Conservation (phyloP, 441 rosid species). For the Manihot esculenta region DNA sequence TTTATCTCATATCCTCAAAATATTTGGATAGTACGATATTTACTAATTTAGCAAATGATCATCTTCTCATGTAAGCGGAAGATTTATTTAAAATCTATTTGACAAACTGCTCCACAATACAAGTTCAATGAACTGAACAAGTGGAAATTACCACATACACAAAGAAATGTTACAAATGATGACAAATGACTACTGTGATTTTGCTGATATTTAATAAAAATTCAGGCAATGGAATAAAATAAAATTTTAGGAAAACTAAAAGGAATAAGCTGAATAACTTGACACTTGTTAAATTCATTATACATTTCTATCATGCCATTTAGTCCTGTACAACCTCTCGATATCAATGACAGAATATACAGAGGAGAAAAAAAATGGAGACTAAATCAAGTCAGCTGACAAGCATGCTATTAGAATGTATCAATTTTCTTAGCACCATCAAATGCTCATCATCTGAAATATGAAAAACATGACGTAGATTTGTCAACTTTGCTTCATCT, state of each 20-base stretch:
- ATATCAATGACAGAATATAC: conserved; percentile 1
- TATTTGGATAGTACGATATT: not conserved
- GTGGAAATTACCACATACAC: not conserved
- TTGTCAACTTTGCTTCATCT: conserved; percentile 63
- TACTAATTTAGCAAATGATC: not conserved
- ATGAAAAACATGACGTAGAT: conserved; percentile 58
- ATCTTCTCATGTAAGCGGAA: not conserved
- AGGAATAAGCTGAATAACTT: not conserved
- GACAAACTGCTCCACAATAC: not conserved
- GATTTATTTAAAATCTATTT: not conserved
- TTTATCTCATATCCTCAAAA: not conserved
- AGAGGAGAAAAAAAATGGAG: not conserved
- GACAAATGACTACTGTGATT: not conserved
- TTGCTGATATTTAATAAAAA: not conserved
- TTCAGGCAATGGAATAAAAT: not conserved
- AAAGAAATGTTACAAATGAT: not conserved
- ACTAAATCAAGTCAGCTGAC: conserved; percentile 17
- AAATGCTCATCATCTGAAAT: conserved; percentile 78
- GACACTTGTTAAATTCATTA: too few species aligned
- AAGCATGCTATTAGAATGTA: conserved; percentile 27
- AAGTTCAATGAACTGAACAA: not conserved
- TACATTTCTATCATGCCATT: conserved; percentile 9
- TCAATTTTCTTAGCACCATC: conserved; percentile 65
- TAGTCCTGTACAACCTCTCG: conserved; percentile 14
- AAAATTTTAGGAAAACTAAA: not conserved